Conservation (phyloP, 441 rosid species). For the Gossypium lobatum region DNA sequence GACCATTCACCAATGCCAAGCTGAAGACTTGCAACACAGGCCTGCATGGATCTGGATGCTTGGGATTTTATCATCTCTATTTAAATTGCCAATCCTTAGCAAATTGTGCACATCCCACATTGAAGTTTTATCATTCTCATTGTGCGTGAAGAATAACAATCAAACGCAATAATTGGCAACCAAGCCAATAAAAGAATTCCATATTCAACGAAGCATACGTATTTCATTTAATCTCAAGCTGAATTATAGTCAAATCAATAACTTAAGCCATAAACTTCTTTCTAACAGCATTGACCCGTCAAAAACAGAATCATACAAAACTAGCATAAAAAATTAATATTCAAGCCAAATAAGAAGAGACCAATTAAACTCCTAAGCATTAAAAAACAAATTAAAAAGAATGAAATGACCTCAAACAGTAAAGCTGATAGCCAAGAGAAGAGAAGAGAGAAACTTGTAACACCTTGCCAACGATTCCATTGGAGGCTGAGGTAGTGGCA, state of each 20-base stretch:
- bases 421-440: constrained; percentile 65
- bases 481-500: constrained; percentile 48
- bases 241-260: not conserved
- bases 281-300: not conserved
- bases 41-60: not conserved
- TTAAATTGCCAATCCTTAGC: not conserved
- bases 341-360: constrained; percentile 8
- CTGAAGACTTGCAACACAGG: not conserved
- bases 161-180: not conserved
- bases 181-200: not conserved
- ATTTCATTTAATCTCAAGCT: not conserved
- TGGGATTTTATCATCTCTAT: not conserved
- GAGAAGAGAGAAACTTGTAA: constrained; percentile 77
- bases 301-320: not conserved
- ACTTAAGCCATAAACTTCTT: constrained; percentile 25
- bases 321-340: not conserved
- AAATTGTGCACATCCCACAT: not conserved
- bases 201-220: not conserved
- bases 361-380: constrained; percentile 11
- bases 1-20: not conserved
- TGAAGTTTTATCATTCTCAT: not conserved
- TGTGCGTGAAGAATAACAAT: not conserved
- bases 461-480: constrained; percentile 76
- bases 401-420: constrained; percentile 29
- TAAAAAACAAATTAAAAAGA: not conserved